These are phyloP conservation scores for Zygotorulaspora mrakii DNA, from an alignment of 1,139 yeast genomes.

Conservation along the genomic window DNA sequence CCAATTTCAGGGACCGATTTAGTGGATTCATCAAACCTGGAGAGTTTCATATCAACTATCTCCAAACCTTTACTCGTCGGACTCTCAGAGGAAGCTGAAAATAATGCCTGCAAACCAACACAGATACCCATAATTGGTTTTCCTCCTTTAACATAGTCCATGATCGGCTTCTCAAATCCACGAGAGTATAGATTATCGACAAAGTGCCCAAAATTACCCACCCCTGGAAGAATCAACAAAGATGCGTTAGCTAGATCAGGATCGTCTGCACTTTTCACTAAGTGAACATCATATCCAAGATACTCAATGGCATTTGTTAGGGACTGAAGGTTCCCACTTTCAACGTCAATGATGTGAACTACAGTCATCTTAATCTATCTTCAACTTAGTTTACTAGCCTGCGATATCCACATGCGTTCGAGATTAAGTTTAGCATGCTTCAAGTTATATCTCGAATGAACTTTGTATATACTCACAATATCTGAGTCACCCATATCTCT, in stretches of 20 bases:
- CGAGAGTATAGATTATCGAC: slow-evolving; percentile 62
- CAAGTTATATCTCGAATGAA: no score
- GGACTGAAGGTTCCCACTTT: slow-evolving; percentile 90
- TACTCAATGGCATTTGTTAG: slow-evolving; percentile 77
- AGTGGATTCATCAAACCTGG: slow-evolving; percentile 55
- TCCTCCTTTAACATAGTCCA: slow-evolving; percentile 63
- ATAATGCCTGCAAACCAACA: slow-evolving; percentile 87
- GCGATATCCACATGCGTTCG: no score
- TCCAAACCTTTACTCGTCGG: slow-evolving; percentile 56
- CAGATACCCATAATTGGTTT: slow-evolving; percentile 92
- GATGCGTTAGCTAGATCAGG: slow-evolving; percentile 47
- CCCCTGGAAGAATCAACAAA: slow-evolving; percentile 80
- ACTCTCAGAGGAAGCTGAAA: slow-evolving; percentile 71
- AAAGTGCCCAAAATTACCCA: slow-evolving; percentile 94
- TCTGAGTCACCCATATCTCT: background rate
- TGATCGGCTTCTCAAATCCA: slow-evolving; percentile 62
- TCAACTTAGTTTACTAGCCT: no score
- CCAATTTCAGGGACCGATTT: slow-evolving; percentile 96
- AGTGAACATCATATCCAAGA: slow-evolving; percentile 62
- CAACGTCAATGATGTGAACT: slow-evolving; percentile 86
- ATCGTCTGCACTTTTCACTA: slow-evolving; percentile 45
- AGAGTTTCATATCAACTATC: slow-evolving; percentile 49
- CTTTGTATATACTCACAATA: no score
- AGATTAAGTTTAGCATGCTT: no score
- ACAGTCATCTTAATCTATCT: slow-evolving; percentile 19